Evolutionary conservation across 805 yeast species (phyloP).

Genomic region (Wickerhamomyces silvicola): DNA sequence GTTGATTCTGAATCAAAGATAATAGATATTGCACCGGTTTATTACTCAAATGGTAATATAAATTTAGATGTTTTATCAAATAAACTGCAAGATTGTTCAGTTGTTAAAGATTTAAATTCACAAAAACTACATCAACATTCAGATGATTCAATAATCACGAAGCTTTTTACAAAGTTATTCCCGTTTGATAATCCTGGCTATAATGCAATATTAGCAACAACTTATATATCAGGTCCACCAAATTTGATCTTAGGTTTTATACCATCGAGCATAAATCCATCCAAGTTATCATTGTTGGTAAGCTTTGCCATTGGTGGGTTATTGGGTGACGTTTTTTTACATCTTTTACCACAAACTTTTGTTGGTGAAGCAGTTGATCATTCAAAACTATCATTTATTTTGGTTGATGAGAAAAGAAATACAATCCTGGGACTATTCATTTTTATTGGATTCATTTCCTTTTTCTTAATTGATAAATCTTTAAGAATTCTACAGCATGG

Average conservation of each 20-base stretch:
- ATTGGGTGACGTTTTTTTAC: slow-evolving; percentile 69
- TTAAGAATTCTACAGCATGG: slow-evolving; percentile 43
- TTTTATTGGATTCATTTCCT: slow-evolving; percentile 53
- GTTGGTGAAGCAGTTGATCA: slow-evolving; percentile 42
- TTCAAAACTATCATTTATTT: slow-evolving; percentile 34
- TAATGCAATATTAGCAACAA: slow-evolving; percentile 58
- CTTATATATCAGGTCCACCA: slow-evolving; percentile 62
- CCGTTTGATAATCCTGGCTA: slow-evolving; percentile 51
- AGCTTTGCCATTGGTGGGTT: slow-evolving; percentile 74
- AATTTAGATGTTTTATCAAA: slow-evolving; percentile 31
- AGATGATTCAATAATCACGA: slow-evolving; percentile 27
- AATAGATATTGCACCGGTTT: slow-evolving; percentile 7
- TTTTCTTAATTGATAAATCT: slow-evolving; percentile 56
- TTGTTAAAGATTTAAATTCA: slow-evolving; percentile 34
- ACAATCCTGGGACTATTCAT: slow-evolving; percentile 46
- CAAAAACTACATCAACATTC: slow-evolving; percentile 17
- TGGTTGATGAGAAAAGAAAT: slow-evolving; percentile 46
- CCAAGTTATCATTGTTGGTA: slow-evolving; percentile 46
- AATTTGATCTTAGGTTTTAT: slow-evolving; percentile 47
- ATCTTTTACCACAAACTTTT: slow-evolving; percentile 64
- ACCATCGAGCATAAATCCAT: slow-evolving; percentile 50
- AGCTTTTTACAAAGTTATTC: slow-evolving; percentile 36
- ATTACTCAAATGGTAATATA: slow-evolving; percentile 36
- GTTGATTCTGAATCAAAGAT: too few relatives aligned
- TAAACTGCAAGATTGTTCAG: slow-evolving; percentile 28